phyloP scores from a whole-genome alignment of 345 rosid species.

The Aquilaria sinensis region DNA sequence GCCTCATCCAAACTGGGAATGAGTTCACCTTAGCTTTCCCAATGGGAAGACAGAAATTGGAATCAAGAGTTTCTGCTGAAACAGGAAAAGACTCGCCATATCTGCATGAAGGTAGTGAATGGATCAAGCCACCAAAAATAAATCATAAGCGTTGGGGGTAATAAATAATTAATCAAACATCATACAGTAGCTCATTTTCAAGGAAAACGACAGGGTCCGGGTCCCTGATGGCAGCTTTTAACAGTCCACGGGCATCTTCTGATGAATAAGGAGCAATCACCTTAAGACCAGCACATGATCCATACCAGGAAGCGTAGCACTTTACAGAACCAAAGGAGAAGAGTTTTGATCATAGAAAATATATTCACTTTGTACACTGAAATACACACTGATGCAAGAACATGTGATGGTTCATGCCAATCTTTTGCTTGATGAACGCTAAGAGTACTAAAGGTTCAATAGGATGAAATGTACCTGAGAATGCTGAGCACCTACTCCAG shows the following conservation, averaged over 20 bases:
- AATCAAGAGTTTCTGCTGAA: constrained; percentile 84
- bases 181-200: constrained; percentile 92
- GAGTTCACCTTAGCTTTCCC: constrained; percentile 84
- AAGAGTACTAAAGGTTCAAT: background rate
- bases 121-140: background rate
- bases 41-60: constrained; percentile 90
- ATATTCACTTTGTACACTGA: background rate
- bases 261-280: constrained; percentile 78
- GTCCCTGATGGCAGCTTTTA: constrained; percentile 95
- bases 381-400: background rate
- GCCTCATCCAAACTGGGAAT: background rate
- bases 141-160: background rate
- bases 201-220: constrained; percentile 96
- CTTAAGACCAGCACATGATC: constrained; percentile 82
- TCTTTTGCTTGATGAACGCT: no score
- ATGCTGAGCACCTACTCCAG: constrained; percentile 98
- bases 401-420: no score
- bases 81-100: constrained; percentile 92
- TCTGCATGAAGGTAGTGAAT: constrained; percentile 28
- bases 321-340: constrained; percentile 23
- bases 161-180: constrained; percentile 9
- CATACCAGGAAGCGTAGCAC: constrained; percentile 98
- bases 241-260: constrained; percentile 88
- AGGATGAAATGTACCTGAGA: constrained; percentile 37
- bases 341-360: background rate